Evolutionary conservation across 2,329 filamentous ascomycete genomes (phyloP).

Genomic region (Xylariaceae sp.): DNA sequence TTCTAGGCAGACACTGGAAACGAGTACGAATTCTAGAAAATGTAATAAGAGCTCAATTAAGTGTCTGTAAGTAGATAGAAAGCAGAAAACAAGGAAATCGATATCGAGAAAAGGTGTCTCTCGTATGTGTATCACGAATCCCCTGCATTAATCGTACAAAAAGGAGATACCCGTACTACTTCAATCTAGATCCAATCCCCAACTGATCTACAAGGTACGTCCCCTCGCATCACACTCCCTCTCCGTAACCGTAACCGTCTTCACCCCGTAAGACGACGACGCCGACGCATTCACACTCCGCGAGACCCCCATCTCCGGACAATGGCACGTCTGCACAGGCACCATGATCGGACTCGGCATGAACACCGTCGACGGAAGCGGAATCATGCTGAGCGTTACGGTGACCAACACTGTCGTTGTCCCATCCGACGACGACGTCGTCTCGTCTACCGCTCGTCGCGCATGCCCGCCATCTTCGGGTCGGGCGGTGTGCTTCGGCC

Average conservation of each 20-base stretch:
- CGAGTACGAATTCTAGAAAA: no score
- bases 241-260: slow-evolving; percentile 4
- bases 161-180: not conserved
- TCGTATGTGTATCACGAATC: no score
- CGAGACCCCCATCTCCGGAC: not conserved
- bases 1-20: no score
- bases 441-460: no score
- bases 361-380: slow-evolving; percentile 18
- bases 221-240: not conserved
- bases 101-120: no score
- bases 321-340: slow-evolving; percentile 9
- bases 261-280: not conserved
- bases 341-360: slow-evolving; percentile 18
- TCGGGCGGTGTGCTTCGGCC: no score
- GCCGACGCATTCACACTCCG: not conserved
- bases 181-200: not conserved
- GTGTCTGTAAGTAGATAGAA: no score
- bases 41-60: no score
- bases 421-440: no score
- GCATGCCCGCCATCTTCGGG: no score
- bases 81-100: no score
- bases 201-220: not conserved
- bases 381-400: slow-evolving; percentile 11
- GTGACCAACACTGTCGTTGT: not conserved
- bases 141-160: no score